Base-by-base conservation (phyloP, 1,139 yeast genomes). In the Blastobotrys elegans region DNA sequence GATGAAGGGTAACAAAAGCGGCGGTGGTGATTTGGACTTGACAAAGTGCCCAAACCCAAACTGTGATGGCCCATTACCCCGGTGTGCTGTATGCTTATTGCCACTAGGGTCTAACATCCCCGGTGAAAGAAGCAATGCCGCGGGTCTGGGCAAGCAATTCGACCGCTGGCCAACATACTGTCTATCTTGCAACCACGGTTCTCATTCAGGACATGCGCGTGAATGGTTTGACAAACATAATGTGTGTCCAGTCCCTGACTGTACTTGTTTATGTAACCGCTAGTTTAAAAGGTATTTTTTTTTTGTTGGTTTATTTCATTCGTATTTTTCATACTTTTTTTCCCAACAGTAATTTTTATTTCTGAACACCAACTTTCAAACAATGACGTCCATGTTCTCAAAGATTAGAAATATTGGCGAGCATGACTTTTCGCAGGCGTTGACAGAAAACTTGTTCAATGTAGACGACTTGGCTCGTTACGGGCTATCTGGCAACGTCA, bases 221-320 rank as follows among this genome's bases (percentile, higher is more conserved):
- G 95, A 88, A 60, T 92, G 97, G 97, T 92, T 92, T 62, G 76
- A 83, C 17, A 83, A 82, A 63, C 96, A 90, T 59, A 79, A 77
- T 49, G 79, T 86, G 2, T 92, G 98, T 62, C 97, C 98, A 0
- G 96, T 90, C 2, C 96, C 97, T 0, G 96, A 89, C 46, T 92
- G 97, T 59, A 73, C 75, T 43, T 92, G 97, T 62, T 72, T 80
- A 45, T 90, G 97, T 63, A 85, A 80, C 56, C 50, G 50, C 11
- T 49, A n/a, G n/a, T n/a, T n/a, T n/a, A n/a, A n/a, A n/a, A n/a
- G n/a, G n/a, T n/a, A n/a, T n/a, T n/a, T n/a, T n/a, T n/a, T n/a
- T n/a, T n/a, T n/a, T n/a, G n/a, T n/a, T n/a, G n/a, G n/a, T n/a
- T n/a, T n/a, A n/a, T n/a, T n/a, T n/a, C n/a, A n/a, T n/a, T n/a